These are phyloP conservation scores for Cryphonectria parasitica DNA, from an alignment of 2,329 filamentous ascomycete species.

Conservation along the genomic window DNA sequence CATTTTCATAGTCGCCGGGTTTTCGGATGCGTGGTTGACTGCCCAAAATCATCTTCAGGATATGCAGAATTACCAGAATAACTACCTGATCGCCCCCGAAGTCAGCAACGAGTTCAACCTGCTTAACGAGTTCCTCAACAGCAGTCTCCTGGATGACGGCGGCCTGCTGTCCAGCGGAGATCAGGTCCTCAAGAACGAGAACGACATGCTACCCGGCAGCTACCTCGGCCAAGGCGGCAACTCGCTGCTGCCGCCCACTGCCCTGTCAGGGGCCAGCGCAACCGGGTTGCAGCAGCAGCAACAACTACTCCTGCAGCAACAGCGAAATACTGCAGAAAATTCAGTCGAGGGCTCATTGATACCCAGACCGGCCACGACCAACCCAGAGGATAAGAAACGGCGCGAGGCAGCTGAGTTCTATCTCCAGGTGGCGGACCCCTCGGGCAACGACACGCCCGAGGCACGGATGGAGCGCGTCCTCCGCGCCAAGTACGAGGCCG, in stretches of 20 bases:
- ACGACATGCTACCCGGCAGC: conserved; percentile 51
- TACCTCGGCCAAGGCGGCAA: conserved; percentile 47
- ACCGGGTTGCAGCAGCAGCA: conserved; percentile 39
- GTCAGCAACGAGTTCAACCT: conserved; percentile 96
- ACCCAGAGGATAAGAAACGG: conserved; percentile 62
- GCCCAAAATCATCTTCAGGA: conserved; percentile 87
- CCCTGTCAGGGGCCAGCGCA: conserved; percentile 36
- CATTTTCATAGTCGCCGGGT: conserved; percentile 67
- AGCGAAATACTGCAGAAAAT: conserved; percentile 40
- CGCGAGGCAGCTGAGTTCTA: conserved; percentile 79
- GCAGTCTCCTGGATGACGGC: conserved; percentile 84
- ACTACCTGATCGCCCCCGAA: conserved; percentile 91
- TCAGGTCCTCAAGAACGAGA: conserved; percentile 46
- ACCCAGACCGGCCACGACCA: conserved; percentile 62
- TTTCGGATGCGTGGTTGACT: conserved; percentile 79
- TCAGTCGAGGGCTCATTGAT: conserved; percentile 50
- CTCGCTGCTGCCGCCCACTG: conserved; percentile 31
- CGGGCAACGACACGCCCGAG: conserved; percentile 81
- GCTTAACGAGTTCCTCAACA: conserved; percentile 94
- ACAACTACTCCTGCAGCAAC: conserved; percentile 42
- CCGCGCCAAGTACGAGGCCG: conserved; percentile 94
- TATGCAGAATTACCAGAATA: conserved; percentile 91
- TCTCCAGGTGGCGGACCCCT: conserved; percentile 93
- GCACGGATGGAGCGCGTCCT: conserved; percentile 94
- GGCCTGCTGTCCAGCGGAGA: conserved; percentile 69